These are phyloP conservation scores for Tetrahymena thermophila DNA, from an alignment of 73 alveolate species.

Conservation along the genomic window DNA sequence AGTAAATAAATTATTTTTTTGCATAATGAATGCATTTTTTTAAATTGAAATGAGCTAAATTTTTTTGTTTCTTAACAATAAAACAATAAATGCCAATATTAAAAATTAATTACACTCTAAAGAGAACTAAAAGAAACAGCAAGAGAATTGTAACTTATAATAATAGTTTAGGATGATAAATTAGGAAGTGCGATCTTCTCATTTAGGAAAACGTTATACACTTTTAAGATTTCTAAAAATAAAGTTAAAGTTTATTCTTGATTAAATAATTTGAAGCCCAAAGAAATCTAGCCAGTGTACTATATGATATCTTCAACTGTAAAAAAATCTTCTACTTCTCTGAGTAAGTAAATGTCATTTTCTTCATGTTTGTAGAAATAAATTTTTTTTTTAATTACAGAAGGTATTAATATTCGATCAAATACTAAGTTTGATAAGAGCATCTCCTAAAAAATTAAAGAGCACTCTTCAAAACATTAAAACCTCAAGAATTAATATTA, in stretches of 20 bases:
- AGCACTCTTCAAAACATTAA: background rate
- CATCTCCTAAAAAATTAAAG: background rate
- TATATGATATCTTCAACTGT: background rate
- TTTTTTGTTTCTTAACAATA: too few relatives aligned
- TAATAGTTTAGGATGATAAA: background rate
- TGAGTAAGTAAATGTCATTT: background rate
- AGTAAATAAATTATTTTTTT: too few relatives aligned
- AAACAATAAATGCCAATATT: too few relatives aligned
- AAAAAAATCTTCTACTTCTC: background rate
- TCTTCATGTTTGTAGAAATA: background rate
- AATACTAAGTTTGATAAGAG: background rate
- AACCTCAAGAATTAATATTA: background rate
- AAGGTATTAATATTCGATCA: background rate
- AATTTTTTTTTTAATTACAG: background rate
- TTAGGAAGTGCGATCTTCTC: background rate
- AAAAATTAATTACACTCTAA: background rate
- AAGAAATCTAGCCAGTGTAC: background rate
- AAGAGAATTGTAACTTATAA: background rate
- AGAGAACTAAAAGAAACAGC: background rate
- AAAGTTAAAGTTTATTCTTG: background rate
- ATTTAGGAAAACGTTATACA: background rate
- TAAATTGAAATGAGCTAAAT: too few relatives aligned
- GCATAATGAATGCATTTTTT: too few relatives aligned
- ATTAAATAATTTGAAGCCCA: background rate
- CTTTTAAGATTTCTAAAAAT: background rate